Evolutionary conservation across 306 rosid species (phyloP).

Genomic region (Geum urbanum): DNA sequence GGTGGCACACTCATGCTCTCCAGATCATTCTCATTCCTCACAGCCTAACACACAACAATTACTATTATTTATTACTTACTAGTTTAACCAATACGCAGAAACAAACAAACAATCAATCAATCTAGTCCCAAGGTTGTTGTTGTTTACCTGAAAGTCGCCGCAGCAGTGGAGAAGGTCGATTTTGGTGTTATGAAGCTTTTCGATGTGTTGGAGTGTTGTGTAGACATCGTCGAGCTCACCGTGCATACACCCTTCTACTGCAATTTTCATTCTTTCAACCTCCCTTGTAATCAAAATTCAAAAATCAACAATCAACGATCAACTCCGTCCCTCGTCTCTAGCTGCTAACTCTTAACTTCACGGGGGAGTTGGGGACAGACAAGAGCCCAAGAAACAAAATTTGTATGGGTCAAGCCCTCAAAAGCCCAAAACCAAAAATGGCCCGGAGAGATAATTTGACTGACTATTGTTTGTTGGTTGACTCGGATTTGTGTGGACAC

Average conservation of each 20-base stretch:
- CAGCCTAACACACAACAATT: slow-evolving; percentile 38
- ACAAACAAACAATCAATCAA: neutral
- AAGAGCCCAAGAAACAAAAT: too few relatives aligned
- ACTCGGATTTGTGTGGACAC: slow-evolving; percentile 28
- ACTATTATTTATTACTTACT: too few relatives aligned
- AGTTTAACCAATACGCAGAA: neutral
- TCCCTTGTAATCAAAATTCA: too few relatives aligned
- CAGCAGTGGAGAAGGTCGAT: slow-evolving; percentile 95
- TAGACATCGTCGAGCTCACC: slow-evolving; percentile 89
- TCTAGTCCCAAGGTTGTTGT: too few relatives aligned
- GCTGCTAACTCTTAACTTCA: too few relatives aligned
- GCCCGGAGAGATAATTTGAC: neutral
- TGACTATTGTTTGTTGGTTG: neutral
- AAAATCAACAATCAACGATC: too few relatives aligned
- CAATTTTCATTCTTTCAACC: slow-evolving; percentile 60
- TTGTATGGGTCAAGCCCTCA: too few relatives aligned
- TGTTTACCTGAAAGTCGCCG: slow-evolving; percentile 77
- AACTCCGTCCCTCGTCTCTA: too few relatives aligned
- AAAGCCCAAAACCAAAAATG: too few relatives aligned
- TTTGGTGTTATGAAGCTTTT: slow-evolving; percentile 49
- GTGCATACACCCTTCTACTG: slow-evolving; percentile 93
- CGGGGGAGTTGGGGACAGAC: too few relatives aligned
- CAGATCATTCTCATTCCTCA: slow-evolving; percentile 75
- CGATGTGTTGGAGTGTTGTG: slow-evolving; percentile 61
- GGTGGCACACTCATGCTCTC: slow-evolving; percentile 67